Percentiles rank a stretch among this genome's conserved stretches.
phyloP scores from a whole-genome alignment of 2,329 filamentous ascomycete genomes.

The Alternaria viburni region DNA sequence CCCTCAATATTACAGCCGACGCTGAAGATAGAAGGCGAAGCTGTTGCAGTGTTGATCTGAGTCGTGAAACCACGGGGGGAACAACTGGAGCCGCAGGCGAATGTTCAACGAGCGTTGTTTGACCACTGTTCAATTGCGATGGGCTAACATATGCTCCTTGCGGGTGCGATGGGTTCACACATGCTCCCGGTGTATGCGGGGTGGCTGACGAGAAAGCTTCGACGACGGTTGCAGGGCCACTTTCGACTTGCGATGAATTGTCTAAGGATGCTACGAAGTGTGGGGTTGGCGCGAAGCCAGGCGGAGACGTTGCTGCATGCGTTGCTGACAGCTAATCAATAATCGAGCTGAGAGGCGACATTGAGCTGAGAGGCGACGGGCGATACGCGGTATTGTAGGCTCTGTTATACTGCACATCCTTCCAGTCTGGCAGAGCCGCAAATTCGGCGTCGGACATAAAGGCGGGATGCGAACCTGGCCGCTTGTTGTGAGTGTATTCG shows the following conservation, averaged over 20 bases:
- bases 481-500: not conserved
- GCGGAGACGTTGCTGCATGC: not conserved
- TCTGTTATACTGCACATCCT: not conserved
- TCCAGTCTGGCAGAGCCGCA: constrained; percentile 1
- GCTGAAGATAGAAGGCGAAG: not conserved
- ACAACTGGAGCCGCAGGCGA: not conserved
- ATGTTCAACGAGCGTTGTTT: not conserved
- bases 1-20: not conserved
- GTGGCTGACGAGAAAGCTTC: not conserved
- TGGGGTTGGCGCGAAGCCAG: not conserved
- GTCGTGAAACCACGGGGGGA: not conserved
- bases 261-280: not conserved
- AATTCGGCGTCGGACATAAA: constrained; percentile 5
- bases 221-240: not conserved
- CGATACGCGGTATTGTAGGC: not conserved
- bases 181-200: not conserved
- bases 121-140: not conserved
- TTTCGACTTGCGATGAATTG: not conserved
- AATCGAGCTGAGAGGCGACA: not conserved
- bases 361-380: not conserved
- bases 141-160: not conserved
- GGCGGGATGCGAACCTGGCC: not conserved
- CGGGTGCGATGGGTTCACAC: not conserved
- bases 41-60: not conserved
- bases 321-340: not conserved